Evolutionary conservation across 148 eudicot species (phyloP), one percentile per base, ranked within the genome.

Genomic region (Arbutus unedo): DNA sequence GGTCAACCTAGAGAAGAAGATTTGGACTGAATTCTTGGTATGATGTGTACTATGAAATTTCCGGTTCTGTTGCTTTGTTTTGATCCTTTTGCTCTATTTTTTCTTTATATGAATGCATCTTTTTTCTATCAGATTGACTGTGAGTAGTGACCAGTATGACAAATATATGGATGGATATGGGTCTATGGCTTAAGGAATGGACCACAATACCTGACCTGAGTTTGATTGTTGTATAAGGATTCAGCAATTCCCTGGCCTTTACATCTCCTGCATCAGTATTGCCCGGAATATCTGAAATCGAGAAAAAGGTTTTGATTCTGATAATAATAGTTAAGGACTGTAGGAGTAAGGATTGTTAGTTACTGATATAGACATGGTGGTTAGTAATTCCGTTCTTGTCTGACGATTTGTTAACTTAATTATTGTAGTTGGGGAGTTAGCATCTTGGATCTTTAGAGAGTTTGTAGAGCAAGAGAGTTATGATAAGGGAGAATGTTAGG

Each of bases 1-100:
- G 86, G 90, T 23, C 89, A 83, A 72, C 84, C 88, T 18, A 90
- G 87, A 78, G 79, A 88, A 82, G 90, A 90, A 82, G 89, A 85
- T 84, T 84, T 88, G n/a, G 89, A 86, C 60, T 88, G 76, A 68
- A 23, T 47, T 74, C 13, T 55, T 25, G 78, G 70, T 57, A 82
- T 14, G 73, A n/a, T 79, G 19, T 9, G 21, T 21, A n/a, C 67
- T 21, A 21, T 48, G 4, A 19, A 23, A 9, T 66, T 62, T 64
- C n/a, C 10, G 44, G 15, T 45, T 21, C 79, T 79, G 71, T 49
- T 62, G 81, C 67, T 31, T 31, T 31, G 55, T 67, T 50, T 66
- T 13, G 57, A 45, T 68, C 8, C 4, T n/a, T 49, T 16, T 47
- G 5, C 8, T 15, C 38, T 2, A 2, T 19, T 25, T 23, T 60